Conservation (phyloP, 2,329 filamentous ascomycete genomes). For the Orbilia oligospora region DNA sequence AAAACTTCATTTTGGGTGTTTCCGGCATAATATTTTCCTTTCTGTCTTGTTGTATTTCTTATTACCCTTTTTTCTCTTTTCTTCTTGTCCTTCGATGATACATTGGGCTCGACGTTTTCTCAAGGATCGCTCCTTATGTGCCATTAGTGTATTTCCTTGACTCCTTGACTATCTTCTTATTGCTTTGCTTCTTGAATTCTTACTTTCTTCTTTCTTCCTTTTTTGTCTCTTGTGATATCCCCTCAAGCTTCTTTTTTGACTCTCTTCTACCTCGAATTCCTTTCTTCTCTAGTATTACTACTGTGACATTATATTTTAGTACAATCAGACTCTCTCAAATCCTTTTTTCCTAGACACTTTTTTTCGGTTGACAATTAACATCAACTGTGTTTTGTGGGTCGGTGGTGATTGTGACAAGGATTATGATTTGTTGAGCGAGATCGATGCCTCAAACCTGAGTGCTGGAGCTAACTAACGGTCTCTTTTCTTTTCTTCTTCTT, state of each 20-base stretch:
- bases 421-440: background rate
- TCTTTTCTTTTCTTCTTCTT: no score
- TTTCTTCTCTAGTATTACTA: constrained; percentile 30
- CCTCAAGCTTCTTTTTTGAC: constrained; percentile 30
- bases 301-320: constrained; percentile 28
- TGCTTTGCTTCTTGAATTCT: background rate
- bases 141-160: constrained; percentile 23
- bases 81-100: background rate
- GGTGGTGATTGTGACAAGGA: background rate
- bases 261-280: background rate
- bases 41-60: background rate
- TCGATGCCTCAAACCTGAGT: background rate
- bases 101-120: constrained; percentile 36
- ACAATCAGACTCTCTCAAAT: constrained; percentile 17
- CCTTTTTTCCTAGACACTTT: background rate
- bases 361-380: background rate
- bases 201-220: no score
- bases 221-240: constrained; percentile 45
- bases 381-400: background rate
- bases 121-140: constrained; percentile 51
- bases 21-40: constrained; percentile 12
- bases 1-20: constrained; percentile 40
- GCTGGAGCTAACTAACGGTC: background rate
- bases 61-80: constrained; percentile 7
- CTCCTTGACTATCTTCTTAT: background rate